phyloP scores from a whole-genome alignment of 805 yeast species.

The Teunomyces barrocoloradensis region DNA sequence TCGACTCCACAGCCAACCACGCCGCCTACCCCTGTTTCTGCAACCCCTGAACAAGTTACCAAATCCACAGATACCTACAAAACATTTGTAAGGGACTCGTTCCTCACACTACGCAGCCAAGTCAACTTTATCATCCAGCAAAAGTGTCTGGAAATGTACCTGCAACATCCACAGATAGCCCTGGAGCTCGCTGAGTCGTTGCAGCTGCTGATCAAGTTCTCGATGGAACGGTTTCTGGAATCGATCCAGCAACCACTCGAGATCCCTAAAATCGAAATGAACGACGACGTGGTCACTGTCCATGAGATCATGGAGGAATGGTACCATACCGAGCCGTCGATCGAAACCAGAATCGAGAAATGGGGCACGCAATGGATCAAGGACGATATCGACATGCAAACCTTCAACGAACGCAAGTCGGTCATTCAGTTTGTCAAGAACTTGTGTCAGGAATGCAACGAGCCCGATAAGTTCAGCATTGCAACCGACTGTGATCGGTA shows the following conservation, averaged over 20 bases:
- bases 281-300: slow-evolving; percentile 13
- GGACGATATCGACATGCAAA: slow-evolving; percentile 14
- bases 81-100: not conserved
- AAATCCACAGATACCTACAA: not conserved
- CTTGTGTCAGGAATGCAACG: slow-evolving; percentile 8
- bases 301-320: slow-evolving; percentile 14
- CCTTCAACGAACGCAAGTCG: slow-evolving; percentile 10
- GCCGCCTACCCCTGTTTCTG: not conserved
- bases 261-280: slow-evolving; percentile 9
- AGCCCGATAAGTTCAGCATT: slow-evolving; percentile 7
- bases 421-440: slow-evolving; percentile 10
- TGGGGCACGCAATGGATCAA: slow-evolving; percentile 15
- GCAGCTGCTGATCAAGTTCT: slow-evolving; percentile 3
- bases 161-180: not conserved
- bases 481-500: slow-evolving; percentile 13
- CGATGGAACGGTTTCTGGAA: slow-evolving; percentile 3
- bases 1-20: slow-evolving; percentile 1
- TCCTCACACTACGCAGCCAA: not conserved
- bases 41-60: not conserved
- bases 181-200: slow-evolving; percentile 2
- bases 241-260: not conserved
- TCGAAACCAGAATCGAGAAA: slow-evolving; percentile 8
- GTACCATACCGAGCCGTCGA: slow-evolving; percentile 10
- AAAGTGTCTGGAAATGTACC: slow-evolving; percentile 3
- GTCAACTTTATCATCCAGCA: not conserved